Evolutionary conservation across 371 early-diverging fungal species (phyloP), one percentile per base, ranked within the genome.

Genomic region (Apophysomyces trapeziformis): DNA sequence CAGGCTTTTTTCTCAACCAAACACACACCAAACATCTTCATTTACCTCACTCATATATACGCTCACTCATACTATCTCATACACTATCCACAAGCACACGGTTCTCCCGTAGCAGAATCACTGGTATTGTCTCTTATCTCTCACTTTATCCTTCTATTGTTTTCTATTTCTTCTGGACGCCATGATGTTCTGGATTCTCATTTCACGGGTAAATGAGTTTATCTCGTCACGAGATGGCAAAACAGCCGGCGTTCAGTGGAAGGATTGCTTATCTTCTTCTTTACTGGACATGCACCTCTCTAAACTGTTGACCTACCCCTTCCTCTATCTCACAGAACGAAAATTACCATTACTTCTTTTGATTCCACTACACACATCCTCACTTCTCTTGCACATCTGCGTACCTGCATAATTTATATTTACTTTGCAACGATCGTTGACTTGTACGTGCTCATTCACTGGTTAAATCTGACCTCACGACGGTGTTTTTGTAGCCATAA

Each of bases 321-420:
- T 50, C 54, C 54, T 50, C 54, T 50, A 50, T 50, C 54, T 50
- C 54, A 21, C 54, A 50, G 54, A 50, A 50, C 54, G 21, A 50
- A 26, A 26, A 50, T 21, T 50, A 50, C 54, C 54, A 50, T 50
- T 50, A 50, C 54, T 50, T 50, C 54, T 50, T 50, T 50, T 50
- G 54, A 50, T 50, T 50, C 54, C 54, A 50, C 21, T 50, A n/a
- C 54, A 50, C 54, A 50, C 54, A 50, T 21, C 54, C 54, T 50
- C 54, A 50, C 54, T 45, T 35, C 45, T 16, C 9, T 61, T 56
- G 63, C 57, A 46, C 57, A 57, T n/a, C 63, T 56, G 39, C 57
- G 63, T 56, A 56, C 63, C 43, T 54, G 57, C 37, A 39, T 63
- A 39, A 56, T 56, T 63, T 38, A 7, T n/a, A 35, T 54, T 63